A percentile compares a stretch with the other conserved stretches of the same genome.
Conservation (phyloP, 371 early-diverging fungal species). For the Mucor irregularis region DNA sequence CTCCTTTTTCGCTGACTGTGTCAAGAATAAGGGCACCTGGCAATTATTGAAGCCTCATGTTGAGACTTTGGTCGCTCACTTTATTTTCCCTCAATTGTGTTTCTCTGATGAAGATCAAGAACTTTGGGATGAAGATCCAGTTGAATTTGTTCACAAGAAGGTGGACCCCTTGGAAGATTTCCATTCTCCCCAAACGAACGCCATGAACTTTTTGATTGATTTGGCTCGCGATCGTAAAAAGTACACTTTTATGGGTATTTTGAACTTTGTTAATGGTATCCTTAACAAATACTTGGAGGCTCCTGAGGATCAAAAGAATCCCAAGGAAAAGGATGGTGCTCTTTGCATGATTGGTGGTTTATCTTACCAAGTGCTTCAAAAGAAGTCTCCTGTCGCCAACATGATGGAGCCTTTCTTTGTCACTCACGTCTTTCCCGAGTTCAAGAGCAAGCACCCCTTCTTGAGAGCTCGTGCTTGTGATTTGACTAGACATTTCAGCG, state of each 20-base stretch:
- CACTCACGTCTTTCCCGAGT: slow-evolving; percentile 86
- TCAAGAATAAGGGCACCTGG: slow-evolving; percentile 89
- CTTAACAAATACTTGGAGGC: slow-evolving; percentile 60
- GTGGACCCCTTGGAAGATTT: slow-evolving; percentile 82
- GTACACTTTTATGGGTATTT: slow-evolving; percentile 76
- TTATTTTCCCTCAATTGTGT: slow-evolving; percentile 89
- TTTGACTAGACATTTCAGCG: slow-evolving; percentile 41
- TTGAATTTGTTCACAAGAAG: slow-evolving; percentile 89
- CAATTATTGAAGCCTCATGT: slow-evolving; percentile 79
- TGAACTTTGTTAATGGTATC: slow-evolving; percentile 73
- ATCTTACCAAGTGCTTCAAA: slow-evolving; percentile 60
- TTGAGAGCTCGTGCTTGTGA: slow-evolving; percentile 71
- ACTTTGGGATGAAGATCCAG: slow-evolving; percentile 88
- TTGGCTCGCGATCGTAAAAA: slow-evolving; percentile 78
- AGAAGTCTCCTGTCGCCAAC: slow-evolving; percentile 65
- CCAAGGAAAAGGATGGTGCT: slow-evolving; percentile 86
- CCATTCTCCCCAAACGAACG: slow-evolving; percentile 70
- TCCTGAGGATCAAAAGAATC: slow-evolving; percentile 66
- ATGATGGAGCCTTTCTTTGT: slow-evolving; percentile 84
- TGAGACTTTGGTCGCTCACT: slow-evolving; percentile 73
- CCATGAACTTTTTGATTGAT: slow-evolving; percentile 70
- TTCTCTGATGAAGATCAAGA: slow-evolving; percentile 80
- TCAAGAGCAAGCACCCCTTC: slow-evolving; percentile 77
- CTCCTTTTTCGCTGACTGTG: slow-evolving; percentile 64
- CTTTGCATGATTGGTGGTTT: slow-evolving; percentile 80